Conservation (phyloP, 495 filamentous ascomycete species). For the Astrothelium macrocarpum region DNA sequence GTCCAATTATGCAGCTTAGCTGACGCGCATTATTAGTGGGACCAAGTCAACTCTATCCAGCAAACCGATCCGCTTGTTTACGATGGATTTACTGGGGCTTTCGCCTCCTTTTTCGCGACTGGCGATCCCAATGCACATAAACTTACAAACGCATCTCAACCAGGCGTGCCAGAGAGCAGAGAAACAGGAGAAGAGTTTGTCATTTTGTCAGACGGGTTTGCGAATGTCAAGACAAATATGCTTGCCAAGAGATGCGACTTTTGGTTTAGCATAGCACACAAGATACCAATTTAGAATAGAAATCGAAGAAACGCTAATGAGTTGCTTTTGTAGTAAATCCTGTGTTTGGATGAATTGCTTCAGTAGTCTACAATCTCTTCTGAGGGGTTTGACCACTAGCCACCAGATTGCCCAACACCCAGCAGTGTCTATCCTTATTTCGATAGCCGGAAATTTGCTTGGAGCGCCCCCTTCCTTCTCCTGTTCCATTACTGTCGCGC, state of each 20-base stretch:
- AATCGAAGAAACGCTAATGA: not conserved
- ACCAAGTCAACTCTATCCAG: slow-evolving; percentile 46
- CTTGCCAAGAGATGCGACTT: slow-evolving; percentile 45
- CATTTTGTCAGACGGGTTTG: slow-evolving; percentile 37
- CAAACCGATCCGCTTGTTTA: slow-evolving; percentile 44
- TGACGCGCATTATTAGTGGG: slow-evolving; percentile 37
- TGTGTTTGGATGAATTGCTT: too few relatives aligned
- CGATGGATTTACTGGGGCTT: slow-evolving; percentile 48
- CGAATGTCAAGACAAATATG: slow-evolving; percentile 27
- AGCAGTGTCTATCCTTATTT: too few relatives aligned
- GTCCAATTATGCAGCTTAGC: slow-evolving; percentile 4
- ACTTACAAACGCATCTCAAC: slow-evolving; percentile 38
- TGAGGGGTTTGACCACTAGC: too few relatives aligned
- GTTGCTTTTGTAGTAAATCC: too few relatives aligned
- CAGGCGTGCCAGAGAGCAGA: slow-evolving; percentile 38
- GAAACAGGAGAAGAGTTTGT: slow-evolving; percentile 41
- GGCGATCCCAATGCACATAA: slow-evolving; percentile 51
- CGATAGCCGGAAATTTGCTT: too few relatives aligned
- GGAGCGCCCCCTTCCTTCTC: too few relatives aligned
- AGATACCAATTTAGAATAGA: slow-evolving; percentile 12
- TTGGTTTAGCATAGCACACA: slow-evolving; percentile 38
- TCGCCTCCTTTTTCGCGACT: slow-evolving; percentile 50
- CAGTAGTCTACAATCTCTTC: too few relatives aligned
- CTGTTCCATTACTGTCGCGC: too few relatives aligned
- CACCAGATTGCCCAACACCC: too few relatives aligned